Base-by-base conservation (phyloP, 441 rosid species). In the Jatropha podagrica region DNA sequence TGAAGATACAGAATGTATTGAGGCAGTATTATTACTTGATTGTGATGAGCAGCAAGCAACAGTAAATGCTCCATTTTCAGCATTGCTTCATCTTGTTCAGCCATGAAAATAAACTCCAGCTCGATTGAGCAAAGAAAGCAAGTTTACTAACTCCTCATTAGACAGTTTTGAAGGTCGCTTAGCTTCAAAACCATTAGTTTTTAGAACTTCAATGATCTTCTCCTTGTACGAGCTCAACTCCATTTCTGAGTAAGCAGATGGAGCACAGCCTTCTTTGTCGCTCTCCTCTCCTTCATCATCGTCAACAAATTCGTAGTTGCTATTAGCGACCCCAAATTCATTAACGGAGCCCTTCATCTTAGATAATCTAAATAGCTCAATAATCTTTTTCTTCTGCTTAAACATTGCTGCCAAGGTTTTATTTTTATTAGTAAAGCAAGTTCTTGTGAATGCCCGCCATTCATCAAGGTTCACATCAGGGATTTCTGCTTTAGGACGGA, bases 381-480 rank as follows among this genome's bases (percentile, higher is more conserved):
- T 56, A 64, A 93, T 83, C 86, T 91, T 93, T 86, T 86, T 91
- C 95, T 93, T 93, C 89, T 93, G 94, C 88, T 89, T 93, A 79
- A 93, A 93, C 18, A 87, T 89, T 0, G 98, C 97, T 51, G 98
- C 97, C 52, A 92, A 77, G 0, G 95, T 93, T 87, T 87, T 95
- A 56, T 93, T 93, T 85, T 95, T 95, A 71, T 90, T 93, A 77
- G 87, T 72, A 61, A 91, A 93, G 81, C 98, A 93, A 0, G 92
- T 81, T 73, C 85, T 88, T 3, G 97, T 92, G 82, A 89, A 91
- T 27, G 88, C 90, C 68, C 77, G 46, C 94, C 91, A 89, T 64
- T 91, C 92, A 0, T 80, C 84, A 4, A 90, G 79, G 78, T 85
- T 81, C 52, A 87, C 87, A 18, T 69, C 65, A 0, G 93, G 95